Conservation (phyloP, 2,329 filamentous ascomycete species). For the Sporothrix inflata region DNA sequence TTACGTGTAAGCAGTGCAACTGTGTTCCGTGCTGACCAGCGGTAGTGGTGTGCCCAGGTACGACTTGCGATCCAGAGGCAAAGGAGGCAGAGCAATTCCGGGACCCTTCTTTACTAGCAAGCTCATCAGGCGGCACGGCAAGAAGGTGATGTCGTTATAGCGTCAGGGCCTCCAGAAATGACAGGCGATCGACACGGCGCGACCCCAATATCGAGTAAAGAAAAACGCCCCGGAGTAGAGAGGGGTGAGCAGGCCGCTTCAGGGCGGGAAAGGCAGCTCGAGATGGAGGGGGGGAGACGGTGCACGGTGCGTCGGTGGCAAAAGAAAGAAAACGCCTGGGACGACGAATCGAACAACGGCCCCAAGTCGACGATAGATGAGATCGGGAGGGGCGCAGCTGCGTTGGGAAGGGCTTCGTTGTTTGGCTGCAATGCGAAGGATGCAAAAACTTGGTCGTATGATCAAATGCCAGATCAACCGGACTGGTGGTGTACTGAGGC, state of each 20-base stretch:
- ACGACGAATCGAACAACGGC: constrained; percentile 8
- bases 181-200: constrained; percentile 6
- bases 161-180: not conserved
- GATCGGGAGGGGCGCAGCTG: constrained; percentile 6
- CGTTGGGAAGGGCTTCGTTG: not conserved
- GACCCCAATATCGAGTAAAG: not conserved
- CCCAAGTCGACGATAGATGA: not conserved
- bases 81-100: constrained; percentile 26
- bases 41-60: constrained; percentile 13
- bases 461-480: constrained; percentile 24
- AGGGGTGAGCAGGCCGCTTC: not conserved
- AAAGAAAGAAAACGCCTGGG: constrained; percentile 11
- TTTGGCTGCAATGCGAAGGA: constrained; percentile 1
- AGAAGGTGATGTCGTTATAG: constrained; percentile 21
- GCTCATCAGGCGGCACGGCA: constrained; percentile 41
- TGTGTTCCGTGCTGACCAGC: not conserved
- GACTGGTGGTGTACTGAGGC: constrained; percentile 8
- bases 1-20: constrained; percentile 2
- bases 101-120: constrained; percentile 47
- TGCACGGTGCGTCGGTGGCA: constrained; percentile 1
- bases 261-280: not conserved
- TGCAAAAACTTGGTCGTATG: constrained; percentile 25
- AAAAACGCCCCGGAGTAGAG: not conserved
- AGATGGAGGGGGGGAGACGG: not conserved
- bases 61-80: not conserved